These are phyloP conservation scores for Escovopsis sp. DNA, from an alignment of 2,329 filamentous ascomycete genomes.

Conservation along the genomic window DNA sequence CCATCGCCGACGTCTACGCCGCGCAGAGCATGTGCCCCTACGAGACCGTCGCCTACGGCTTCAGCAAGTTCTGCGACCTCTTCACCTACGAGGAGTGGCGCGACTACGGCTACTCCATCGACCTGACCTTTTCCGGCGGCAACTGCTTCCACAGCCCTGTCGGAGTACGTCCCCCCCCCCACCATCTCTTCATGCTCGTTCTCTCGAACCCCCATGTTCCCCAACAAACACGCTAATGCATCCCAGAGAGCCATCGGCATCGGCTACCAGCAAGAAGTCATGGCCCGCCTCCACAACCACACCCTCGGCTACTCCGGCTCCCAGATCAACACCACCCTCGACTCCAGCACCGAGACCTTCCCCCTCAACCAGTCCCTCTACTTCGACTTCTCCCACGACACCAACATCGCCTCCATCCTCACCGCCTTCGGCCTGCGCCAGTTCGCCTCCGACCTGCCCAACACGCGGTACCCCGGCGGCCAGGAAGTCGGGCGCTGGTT, in stretches of 20 bases:
- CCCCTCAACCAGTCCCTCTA: conserved; percentile 59
- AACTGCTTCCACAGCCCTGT: conserved; percentile 49
- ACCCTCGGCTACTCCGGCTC: conserved; percentile 41
- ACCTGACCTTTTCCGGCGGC: conserved; percentile 47
- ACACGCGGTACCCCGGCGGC: conserved; percentile 35
- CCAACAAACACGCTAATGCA: not conserved
- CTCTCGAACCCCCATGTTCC: not conserved
- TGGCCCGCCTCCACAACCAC: conserved; percentile 55
- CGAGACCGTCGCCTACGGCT: conserved; percentile 63
- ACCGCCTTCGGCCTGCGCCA: conserved; percentile 59
- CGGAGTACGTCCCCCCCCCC: conserved; percentile 32
- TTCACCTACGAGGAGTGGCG: conserved; percentile 65
- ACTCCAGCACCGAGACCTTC: conserved; percentile 52
- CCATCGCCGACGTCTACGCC: conserved; percentile 45
- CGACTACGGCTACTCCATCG: conserved; percentile 55
- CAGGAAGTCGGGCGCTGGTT: conserved; percentile 45
- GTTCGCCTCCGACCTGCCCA: conserved; percentile 45
- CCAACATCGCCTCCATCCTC: conserved; percentile 54
- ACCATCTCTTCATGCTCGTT: too few species aligned
- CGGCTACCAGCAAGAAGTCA: conserved; percentile 57
- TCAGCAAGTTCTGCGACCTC: conserved; percentile 56
- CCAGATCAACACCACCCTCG: conserved; percentile 54
- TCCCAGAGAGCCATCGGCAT: conserved; percentile 51
- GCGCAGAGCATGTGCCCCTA: conserved; percentile 62
- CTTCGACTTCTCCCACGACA: conserved; percentile 67